Conservation (phyloP, 345 rosid species). For the Euphorbia peplus region DNA sequence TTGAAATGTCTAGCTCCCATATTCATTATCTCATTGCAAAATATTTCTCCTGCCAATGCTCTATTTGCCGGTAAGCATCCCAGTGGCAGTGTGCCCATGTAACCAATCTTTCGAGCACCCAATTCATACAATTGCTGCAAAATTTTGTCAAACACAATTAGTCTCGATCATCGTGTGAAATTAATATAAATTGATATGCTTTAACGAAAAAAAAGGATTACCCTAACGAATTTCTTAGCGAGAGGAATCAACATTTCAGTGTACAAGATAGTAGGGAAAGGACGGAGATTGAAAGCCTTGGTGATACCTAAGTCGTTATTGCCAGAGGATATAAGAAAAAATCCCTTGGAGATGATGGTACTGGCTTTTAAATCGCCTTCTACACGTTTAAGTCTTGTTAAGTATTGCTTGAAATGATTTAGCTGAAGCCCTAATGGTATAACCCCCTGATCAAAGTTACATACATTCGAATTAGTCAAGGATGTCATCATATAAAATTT, state of each 20-base stretch:
- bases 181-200: too few relatives aligned
- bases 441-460: not conserved
- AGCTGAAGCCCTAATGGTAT: slow-evolving; percentile 11
- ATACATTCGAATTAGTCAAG: too few relatives aligned
- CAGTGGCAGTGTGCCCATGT: slow-evolving; percentile 17
- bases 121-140: slow-evolving; percentile 18
- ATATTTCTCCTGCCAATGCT: not conserved
- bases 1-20: too few relatives aligned
- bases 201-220: too few relatives aligned
- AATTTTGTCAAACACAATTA: too few relatives aligned
- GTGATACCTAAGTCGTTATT: slow-evolving; percentile 22
- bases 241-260: not conserved
- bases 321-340: slow-evolving; percentile 19
- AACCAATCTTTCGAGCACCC: slow-evolving; percentile 22
- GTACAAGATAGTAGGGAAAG: not conserved
- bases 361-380: slow-evolving; percentile 18
- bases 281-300: not conserved
- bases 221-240: slow-evolving; percentile 20
- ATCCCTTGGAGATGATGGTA: not conserved
- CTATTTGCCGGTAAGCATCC: slow-evolving; percentile 18
- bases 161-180: too few relatives aligned
- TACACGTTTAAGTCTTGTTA: slow-evolving; percentile 3
- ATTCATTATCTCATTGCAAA: not conserved
- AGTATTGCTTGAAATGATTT: slow-evolving; percentile 13
- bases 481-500: too few relatives aligned